Base-by-base conservation (phyloP, 345 rosid species). In the Combretum micranthum region DNA sequence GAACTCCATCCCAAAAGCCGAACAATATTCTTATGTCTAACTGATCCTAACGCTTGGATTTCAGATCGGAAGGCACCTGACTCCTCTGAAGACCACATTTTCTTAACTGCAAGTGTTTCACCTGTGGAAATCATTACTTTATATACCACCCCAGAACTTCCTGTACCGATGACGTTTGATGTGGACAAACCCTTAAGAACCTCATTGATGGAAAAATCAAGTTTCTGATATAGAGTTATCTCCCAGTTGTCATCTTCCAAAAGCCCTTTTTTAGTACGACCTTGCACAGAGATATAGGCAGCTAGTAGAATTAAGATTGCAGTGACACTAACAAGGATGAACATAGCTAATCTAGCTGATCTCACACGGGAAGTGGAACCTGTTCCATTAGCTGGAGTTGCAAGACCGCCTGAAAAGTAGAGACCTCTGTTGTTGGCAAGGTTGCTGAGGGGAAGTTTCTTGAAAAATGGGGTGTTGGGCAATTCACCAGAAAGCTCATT, bases 71-170 rank as follows among this genome's bases (percentile, higher is more conserved):
- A 93, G 46, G 97, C 91, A 44, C 89, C 85, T 8, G 80, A 77
- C 58, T 89, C 94, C 52, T 93, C 94, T 4, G 74, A 57, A 37
- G 97, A 77, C 99, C 97, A 86, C 94, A 88, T 86, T 61, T 86
- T 93, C 66, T 93, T 93, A 60, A 93, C 97, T 0, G 99, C 99
- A 32, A 93, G 62, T 1, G 82, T 80, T 55, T 85, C 94, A 3
- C 96, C 94, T 9, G 80, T 80, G 11, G 91, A 83, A 22, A 80
- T 68, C 10, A 72, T 77, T 48, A 88, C 88, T 61, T 78, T 75
- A 68, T 88, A 86, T 0, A 93, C 99, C 9, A 86, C 96, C 37
- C 99, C 97, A 4, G 99, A 93, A 77, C 99, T 89, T 20, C 99
- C 99, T 0, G 97, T 86, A 63, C 99, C 99, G 47, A 93, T 93